Percentiles rank a stretch among this genome's conserved stretches.
Evolutionary conservation across 73 alveolate genomes (phyloP).

Genomic region (Paramecium primaurelia): DNA sequence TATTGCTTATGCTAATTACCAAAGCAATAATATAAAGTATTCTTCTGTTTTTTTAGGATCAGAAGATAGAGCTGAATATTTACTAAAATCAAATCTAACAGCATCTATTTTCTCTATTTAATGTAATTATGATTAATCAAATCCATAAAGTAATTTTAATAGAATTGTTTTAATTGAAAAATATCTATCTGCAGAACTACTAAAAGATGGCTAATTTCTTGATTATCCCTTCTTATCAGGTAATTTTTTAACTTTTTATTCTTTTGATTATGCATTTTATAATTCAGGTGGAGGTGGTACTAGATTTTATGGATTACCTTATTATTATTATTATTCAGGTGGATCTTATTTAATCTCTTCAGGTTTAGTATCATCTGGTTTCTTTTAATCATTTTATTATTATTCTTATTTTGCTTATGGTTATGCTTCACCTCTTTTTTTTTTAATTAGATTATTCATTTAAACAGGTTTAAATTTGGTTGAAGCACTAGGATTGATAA

Average conservation of each 20-base stretch:
- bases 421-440: neutral
- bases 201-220: neutral
- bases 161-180: neutral
- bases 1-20: slow-evolving; percentile 35
- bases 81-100: slow-evolving; percentile 6
- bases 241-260: neutral
- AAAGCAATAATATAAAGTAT: neutral
- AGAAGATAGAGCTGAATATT: slow-evolving; percentile 15
- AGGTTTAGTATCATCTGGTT: neutral
- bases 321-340: neutral
- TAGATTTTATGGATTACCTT: neutral
- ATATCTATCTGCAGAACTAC: slow-evolving; percentile 8
- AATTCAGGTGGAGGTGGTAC: neutral
- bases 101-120: neutral
- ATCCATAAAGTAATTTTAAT: neutral
- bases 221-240: neutral
- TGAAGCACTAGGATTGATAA: neutral
- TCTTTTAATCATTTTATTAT: neutral
- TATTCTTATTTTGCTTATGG: neutral
- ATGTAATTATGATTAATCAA: slow-evolving; percentile 16
- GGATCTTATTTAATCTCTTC: neutral
- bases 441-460: neutral
- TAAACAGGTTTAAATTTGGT: neutral
- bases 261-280: neutral
- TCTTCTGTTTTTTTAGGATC: slow-evolving; percentile 3